Evolutionary conservation across 106 monocot genomes (phyloP), one percentile per base, ranked within the genome.

Genomic region (Gastrodia elata): DNA sequence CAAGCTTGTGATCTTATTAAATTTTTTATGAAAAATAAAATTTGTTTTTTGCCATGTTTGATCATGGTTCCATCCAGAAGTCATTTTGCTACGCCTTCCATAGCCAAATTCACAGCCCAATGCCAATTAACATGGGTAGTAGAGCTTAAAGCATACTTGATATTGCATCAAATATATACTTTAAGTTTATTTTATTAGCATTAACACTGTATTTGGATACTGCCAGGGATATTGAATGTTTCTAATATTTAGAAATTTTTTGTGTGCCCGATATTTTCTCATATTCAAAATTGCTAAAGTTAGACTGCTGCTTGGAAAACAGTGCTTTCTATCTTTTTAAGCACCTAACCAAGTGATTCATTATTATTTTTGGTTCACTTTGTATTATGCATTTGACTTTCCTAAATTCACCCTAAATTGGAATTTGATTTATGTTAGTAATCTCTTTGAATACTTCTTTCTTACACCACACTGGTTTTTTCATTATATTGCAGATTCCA

Each of bases 401-500:
- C 4, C 20, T 4, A n/a, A 52, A 3, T 48, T 16, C 22, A 4
- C 52, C 16, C 2, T 5, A 52, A 52, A n/a, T 52, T 22, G 5
- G 52, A 52, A 52, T 52, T 52, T 22, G 20, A 52, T 52, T n/a
- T 5, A 5, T 52, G 18, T 52, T 52, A 14, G 8, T 42, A 9
- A 1, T 42, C 14, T 52, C 18, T 46, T 46, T 46, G 9, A 18
- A 14, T 46, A 20, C 10, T 56, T 40, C 30, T 46, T 55, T 34
- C 34, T 77, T 20, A 15, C 37, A 52, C 18, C 22, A 52, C 20
- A 24, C 22, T 34, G 22, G 16, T 1, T 16, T 65, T 48, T 68
- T 61, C 44, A 6, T 14, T 72, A 8, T 30, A 13, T 71, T 77
- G 73, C 77, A 96, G 96, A 24, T 96, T 96, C 77, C 92, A 96